Base-by-base conservation (phyloP, 495 filamentous ascomycete genomes). In the Podospora pseudopauciseta region DNA sequence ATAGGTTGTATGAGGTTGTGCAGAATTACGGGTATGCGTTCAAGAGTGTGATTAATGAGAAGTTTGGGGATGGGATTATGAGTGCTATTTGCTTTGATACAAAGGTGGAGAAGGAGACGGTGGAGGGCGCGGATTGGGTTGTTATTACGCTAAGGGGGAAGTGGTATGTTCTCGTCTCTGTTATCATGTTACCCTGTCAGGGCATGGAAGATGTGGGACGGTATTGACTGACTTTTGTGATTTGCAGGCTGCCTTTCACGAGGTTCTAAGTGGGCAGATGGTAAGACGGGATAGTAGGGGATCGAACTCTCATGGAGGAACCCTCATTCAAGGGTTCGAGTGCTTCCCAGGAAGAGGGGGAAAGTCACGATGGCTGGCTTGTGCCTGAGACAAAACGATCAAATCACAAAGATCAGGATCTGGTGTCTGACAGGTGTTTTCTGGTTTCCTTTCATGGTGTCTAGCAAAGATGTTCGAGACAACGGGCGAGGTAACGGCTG, bases 41-140 rank as follows among this genome's bases (percentile, higher is more conserved):
- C 79, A 98, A 98, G 85, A 94, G 93, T 6, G 84, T 99, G 9
- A 77, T 99, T 78, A 99, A 99, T 75, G 95, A 99, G 86, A 99
- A 97, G 83, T 97, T 99, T 81, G 95, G 95, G 0, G 95, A 99
- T 79, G 95, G 95, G 0, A 99, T 99, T 74, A 97, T 99, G 95
- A 96, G 92, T 75, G 95, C 94, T 0, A 97, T 99, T 76, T 86
- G 89, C 6, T 99, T 99, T 76, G 89, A 88, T 54, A 96, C 93
- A 1, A 94, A 93, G 79, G 92, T 99, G 16, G 92, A 97, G 81
- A 97, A 97, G 86, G 95, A 99, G 86, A 88, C 88, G 7, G 85
- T 88, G 65, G 85, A 91, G 73, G 94, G 93, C 15, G 75, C 76
- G 20, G 60, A 75, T 54, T 84, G 94, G 94, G 95, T 90, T 18